phyloP scores from a whole-genome alignment of 495 filamentous ascomycete species.

The Polyplosphaeria fusca region DNA sequence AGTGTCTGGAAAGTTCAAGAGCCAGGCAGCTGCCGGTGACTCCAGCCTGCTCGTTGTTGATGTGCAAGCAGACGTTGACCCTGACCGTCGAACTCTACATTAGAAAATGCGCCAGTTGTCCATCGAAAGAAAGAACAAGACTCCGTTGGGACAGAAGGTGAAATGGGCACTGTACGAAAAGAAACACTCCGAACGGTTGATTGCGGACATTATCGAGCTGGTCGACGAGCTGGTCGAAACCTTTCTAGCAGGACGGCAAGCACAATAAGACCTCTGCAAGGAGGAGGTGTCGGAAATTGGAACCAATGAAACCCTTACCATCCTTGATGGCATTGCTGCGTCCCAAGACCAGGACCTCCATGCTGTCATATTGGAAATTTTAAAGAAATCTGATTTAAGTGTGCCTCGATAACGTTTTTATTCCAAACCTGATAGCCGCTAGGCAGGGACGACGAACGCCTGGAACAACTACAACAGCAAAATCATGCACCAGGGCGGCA shows the following conservation, averaged over 20 bases:
- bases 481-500: too few species aligned
- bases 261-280: too few species aligned
- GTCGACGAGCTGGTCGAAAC: conserved; percentile 1
- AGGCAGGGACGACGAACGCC: too few species aligned
- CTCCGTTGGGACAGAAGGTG: neutral
- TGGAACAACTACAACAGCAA: too few species aligned
- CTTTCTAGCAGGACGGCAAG: neutral
- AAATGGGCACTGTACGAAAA: conserved; percentile 2
- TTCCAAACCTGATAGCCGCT: too few species aligned
- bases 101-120: conserved; percentile 33
- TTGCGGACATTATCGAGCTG: neutral
- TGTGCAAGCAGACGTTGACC: conserved; percentile 27
- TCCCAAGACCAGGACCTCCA: too few species aligned
- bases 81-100: conserved; percentile 18
- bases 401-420: too few species aligned
- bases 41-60: neutral
- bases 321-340: too few species aligned
- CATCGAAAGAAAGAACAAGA: conserved; percentile 29
- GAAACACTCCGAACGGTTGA: neutral
- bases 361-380: too few species aligned
- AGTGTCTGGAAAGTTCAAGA: conserved; percentile 24
- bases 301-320: too few species aligned
- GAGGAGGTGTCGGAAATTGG: too few species aligned
- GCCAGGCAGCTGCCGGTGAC: neutral
- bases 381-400: too few species aligned